These are phyloP conservation scores for Tricharina praecox DNA, from an alignment of 495 filamentous ascomycete species.

Conservation along the genomic window DNA sequence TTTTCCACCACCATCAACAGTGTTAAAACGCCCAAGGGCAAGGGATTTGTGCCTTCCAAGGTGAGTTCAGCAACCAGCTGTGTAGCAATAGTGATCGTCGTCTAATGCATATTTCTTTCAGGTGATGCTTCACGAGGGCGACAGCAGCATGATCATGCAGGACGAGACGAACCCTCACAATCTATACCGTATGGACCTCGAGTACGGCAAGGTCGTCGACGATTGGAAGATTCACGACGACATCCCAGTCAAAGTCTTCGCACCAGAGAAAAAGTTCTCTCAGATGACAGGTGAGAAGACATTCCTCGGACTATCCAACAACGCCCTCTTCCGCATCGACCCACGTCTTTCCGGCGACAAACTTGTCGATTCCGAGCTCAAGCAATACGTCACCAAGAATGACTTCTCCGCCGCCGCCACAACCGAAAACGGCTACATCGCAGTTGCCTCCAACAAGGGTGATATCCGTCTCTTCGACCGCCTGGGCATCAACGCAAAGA, in stretches of 20 bases:
- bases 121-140: conserved; percentile 91
- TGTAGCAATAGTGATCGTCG: too few species aligned
- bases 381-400: conserved; percentile 92
- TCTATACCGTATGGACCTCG: conserved; percentile 94
- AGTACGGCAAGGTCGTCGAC: conserved; percentile 96
- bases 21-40: conserved; percentile 74
- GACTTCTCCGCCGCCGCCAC: conserved; percentile 89
- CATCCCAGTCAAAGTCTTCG: conserved; percentile 78
- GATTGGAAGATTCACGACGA: conserved; percentile 99
- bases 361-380: conserved; percentile 77
- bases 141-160: conserved; percentile 84
- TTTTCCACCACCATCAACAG: conserved; percentile 97
- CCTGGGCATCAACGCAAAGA: conserved; percentile 93
- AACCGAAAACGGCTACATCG: conserved; percentile 88
- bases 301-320: conserved; percentile 79
- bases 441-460: conserved; percentile 91
- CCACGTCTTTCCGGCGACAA: conserved; percentile 82
- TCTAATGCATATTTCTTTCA: conserved; percentile 1
- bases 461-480: conserved; percentile 95
- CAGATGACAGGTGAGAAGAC: conserved; percentile 94
- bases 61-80: conserved; percentile 9
- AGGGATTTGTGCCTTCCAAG: conserved; percentile 84
- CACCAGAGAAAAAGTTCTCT: conserved; percentile 90
- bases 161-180: conserved; percentile 70
- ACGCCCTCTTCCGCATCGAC: conserved; percentile 86